Base-by-base conservation (phyloP, 164 flowering plant genomes). In the Stephania cephalantha region DNA sequence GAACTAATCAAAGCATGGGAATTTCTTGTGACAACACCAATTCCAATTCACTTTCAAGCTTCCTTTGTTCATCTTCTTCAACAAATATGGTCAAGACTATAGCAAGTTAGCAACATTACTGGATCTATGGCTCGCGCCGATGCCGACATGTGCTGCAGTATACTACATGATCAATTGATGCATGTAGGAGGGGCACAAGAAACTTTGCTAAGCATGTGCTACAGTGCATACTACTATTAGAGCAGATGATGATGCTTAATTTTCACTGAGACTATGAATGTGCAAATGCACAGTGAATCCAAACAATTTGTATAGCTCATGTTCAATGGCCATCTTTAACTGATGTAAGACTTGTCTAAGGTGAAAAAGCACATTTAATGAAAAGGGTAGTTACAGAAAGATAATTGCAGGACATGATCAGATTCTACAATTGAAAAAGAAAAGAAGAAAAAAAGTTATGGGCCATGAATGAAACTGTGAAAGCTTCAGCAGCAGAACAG, bases 401-500 rank as follows among this genome's bases (percentile, higher is more conserved):
- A 29, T 61, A 20, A 61, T 61, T 61, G 66, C 66, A 61, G 66
- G 20, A 25, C 42, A 35, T 35, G 42, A 4, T 61, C 25, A 61
- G 66, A 61, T 61, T 61, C 66, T 61, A 17, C 66, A 7, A 35
- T 35, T 35, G 42, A 35, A 35, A 35, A 35, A 35, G 61, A 53
- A 53, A 53, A 53, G 18, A 13, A 61, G 20, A n/a, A 61, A 61
- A 18, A 5, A 17, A 25, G 20, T 61, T 61, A 29, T 61, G 25
- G 66, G 66, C 20, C 66, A 61, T 61, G 66, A 61, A n/a, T 61
- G 66, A 61, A 61, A 61, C 66, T 61, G 25, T 61, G 66, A 61
- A 61, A 61, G 66, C 66, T 61, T 18, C 25, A 61, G 66, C 66
- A n/a, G 29, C n/a, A 61, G 66, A 61, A 61, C 20, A 61, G 66